Conservation (phyloP, 257 asterid species). For the Nicotiana undulata region DNA sequence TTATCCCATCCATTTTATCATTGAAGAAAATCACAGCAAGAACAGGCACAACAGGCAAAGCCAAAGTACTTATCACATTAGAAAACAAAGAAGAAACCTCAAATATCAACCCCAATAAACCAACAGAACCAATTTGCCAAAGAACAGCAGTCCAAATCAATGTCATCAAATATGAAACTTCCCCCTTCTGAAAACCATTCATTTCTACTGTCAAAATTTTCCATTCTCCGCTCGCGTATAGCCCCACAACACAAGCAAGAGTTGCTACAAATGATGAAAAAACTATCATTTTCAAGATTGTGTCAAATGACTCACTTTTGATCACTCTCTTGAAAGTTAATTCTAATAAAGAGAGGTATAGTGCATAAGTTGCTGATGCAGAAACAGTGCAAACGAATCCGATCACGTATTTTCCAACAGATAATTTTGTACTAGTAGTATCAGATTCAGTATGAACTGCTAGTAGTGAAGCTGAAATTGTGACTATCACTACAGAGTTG, state of each 20-base stretch:
- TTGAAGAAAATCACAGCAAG: slow-evolving; percentile 31
- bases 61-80: slow-evolving; percentile 28
- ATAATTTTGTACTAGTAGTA: background rate
- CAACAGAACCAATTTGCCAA: slow-evolving; percentile 29
- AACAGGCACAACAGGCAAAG: slow-evolving; percentile 24
- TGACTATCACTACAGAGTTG: slow-evolving; percentile 30
- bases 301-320: slow-evolving; percentile 18
- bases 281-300: slow-evolving; percentile 18
- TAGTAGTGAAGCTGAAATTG: slow-evolving; percentile 30
- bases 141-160: slow-evolving; percentile 30
- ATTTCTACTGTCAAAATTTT: slow-evolving; percentile 13
- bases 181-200: slow-evolving; percentile 14
- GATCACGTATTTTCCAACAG: slow-evolving; percentile 16
- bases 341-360: slow-evolving; percentile 19
- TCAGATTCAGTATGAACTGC: slow-evolving; percentile 27
- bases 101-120: slow-evolving; percentile 28
- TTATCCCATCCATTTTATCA: slow-evolving; percentile 37
- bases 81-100: slow-evolving; percentile 34
- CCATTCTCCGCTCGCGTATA: slow-evolving; percentile 33
- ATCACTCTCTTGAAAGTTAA: slow-evolving; percentile 23
- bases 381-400: slow-evolving; percentile 27
- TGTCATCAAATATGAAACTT: slow-evolving; percentile 25
- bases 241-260: slow-evolving; percentile 23
- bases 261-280: slow-evolving; percentile 21
- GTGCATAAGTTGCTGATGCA: slow-evolving; percentile 27